Conservation (phyloP, 2,329 filamentous ascomycete genomes). For the Talaromyces sp. region DNA sequence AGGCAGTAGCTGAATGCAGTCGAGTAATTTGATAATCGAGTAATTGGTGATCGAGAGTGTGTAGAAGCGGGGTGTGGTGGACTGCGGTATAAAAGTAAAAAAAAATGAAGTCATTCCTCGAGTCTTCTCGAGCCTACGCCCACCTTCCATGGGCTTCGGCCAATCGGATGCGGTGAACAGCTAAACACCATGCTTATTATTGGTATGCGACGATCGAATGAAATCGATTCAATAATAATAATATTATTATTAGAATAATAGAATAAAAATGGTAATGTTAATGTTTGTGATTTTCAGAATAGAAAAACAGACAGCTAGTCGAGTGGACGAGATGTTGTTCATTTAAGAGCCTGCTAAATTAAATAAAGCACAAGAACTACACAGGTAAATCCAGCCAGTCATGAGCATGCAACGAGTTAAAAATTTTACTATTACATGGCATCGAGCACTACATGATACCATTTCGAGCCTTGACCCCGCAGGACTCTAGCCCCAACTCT, state of each 20-base stretch:
- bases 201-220: background rate
- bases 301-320: background rate
- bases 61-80: background rate
- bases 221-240: background rate
- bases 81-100: background rate
- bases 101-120: constrained; percentile 1
- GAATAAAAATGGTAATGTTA: background rate
- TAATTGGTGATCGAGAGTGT: background rate
- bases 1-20: background rate
- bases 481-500: background rate
- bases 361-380: background rate
- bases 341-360: background rate
- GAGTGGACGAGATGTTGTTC: background rate
- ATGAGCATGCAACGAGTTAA: background rate
- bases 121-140: constrained; percentile 10
- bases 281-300: background rate
- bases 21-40: background rate
- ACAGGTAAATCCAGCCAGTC: background rate
- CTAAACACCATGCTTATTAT: background rate
- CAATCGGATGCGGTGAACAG: constrained; percentile 3
- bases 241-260: background rate
- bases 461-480: background rate
- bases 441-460: background rate
- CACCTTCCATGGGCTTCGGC: constrained; percentile 11
- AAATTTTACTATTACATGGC: background rate